phyloP scores from a whole-genome alignment of 2,329 filamentous ascomycete genomes.

The Penicillium sp. region DNA sequence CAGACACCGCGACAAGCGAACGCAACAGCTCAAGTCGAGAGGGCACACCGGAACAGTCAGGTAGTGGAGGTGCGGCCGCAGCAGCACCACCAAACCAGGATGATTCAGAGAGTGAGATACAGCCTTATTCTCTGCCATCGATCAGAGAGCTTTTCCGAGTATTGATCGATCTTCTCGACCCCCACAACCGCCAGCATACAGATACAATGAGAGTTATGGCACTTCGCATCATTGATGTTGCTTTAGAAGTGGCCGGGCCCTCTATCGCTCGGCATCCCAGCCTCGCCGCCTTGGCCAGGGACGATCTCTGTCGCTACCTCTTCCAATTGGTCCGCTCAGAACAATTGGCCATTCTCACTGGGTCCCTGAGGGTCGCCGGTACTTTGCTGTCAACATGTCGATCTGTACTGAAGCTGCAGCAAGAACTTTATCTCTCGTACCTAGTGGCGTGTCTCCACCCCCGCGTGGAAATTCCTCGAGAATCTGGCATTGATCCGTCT shows the following conservation, averaged over 20 bases:
- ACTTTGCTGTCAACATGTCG: conserved; percentile 90
- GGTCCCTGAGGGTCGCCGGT: conserved; percentile 87
- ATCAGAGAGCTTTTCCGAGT: conserved; percentile 94
- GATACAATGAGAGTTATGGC: conserved; percentile 98
- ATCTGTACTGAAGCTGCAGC: conserved; percentile 88
- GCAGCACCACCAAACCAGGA: conserved; percentile 41
- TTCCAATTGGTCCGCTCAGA: conserved; percentile 97
- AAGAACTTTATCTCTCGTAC: conserved; percentile 94
- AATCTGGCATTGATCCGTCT: conserved; percentile 85
- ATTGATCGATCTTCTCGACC: conserved; percentile 89
- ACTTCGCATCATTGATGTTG: conserved; percentile 93
- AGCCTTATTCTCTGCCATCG: conserved; percentile 90
- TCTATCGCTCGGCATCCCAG: conserved; percentile 92
- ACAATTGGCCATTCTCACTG: conserved; percentile 92
- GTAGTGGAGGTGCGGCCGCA: conserved; percentile 37
- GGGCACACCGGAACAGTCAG: conserved; percentile 36
- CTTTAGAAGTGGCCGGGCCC: conserved; percentile 91
- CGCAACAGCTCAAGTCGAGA: conserved; percentile 40
- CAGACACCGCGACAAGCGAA: conserved; percentile 39
- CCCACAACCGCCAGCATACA: conserved; percentile 88
- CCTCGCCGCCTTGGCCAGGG: conserved; percentile 83
- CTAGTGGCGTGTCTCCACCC: conserved; percentile 92
- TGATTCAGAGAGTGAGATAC: conserved; percentile 63
- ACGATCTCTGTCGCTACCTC: conserved; percentile 88
- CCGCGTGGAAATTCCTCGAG: conserved; percentile 88